Conservation (phyloP, 2,329 filamentous ascomycete genomes). For the Penicillium capsulatum region DNA sequence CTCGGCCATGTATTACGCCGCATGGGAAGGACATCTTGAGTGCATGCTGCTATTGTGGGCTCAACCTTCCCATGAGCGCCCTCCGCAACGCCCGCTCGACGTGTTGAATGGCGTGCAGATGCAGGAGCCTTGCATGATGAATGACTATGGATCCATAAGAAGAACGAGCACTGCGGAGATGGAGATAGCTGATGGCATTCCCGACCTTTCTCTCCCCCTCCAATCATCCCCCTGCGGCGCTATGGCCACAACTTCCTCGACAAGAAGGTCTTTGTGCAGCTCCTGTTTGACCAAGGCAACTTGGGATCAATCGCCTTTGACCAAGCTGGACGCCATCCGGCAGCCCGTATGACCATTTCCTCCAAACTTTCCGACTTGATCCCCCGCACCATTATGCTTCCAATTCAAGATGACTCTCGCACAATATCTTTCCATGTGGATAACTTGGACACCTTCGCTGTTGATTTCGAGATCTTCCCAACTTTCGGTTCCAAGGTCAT, state of each 20-base stretch:
- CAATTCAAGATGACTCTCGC: constrained; percentile 92
- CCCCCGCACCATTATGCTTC: constrained; percentile 89
- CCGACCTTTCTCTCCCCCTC: constrained; percentile 88
- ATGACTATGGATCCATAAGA: constrained; percentile 24
- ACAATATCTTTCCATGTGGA: constrained; percentile 95
- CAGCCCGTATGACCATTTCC: constrained; percentile 89
- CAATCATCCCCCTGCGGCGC: constrained; percentile 87
- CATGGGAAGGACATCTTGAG: constrained; percentile 92
- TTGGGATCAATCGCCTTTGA: constrained; percentile 83
- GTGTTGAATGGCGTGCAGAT: constrained; percentile 34
- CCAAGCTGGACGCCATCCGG: constrained; percentile 93
- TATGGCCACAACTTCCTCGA: constrained; percentile 99
- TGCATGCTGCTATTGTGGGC: constrained; percentile 79
- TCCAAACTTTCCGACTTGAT: constrained; percentile 95
- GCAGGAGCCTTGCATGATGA: constrained; percentile 24
- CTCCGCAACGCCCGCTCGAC: constrained; percentile 31
- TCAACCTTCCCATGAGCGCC: constrained; percentile 23
- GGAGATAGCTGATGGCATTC: constrained; percentile 77
- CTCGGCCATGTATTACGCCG: constrained; percentile 95
- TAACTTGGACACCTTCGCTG: constrained; percentile 82
- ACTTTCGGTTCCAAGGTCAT: constrained; percentile 98
- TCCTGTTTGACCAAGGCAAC: constrained; percentile 71
- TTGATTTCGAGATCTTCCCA: constrained; percentile 96
- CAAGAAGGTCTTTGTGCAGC: constrained; percentile 91
- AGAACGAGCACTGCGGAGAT: constrained; percentile 56